phyloP scores from a whole-genome alignment of 1,284 basidiomycete genomes.

The Coniferiporia sulphurascens region DNA sequence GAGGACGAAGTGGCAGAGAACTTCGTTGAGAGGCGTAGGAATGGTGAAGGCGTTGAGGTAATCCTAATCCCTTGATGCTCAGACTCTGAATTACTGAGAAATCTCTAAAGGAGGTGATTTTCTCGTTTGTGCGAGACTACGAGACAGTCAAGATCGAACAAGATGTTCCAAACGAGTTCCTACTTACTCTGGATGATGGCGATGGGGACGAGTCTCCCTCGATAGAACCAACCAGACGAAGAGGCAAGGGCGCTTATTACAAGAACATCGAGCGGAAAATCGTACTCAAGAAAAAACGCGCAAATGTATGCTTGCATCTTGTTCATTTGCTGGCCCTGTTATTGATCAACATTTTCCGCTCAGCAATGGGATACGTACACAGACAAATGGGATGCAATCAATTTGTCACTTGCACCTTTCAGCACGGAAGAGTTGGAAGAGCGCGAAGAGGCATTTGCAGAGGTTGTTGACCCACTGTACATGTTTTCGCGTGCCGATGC shows the following conservation, averaged over 20 bases:
- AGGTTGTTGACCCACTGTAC: conserved; percentile 51
- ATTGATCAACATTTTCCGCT: conserved; percentile 4
- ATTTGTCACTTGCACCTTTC: conserved; percentile 52
- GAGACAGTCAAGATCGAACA: conserved; percentile 80
- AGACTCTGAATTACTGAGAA: background rate
- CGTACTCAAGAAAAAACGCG: conserved; percentile 79
- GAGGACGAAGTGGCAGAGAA: conserved; percentile 66
- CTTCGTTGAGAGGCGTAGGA: conserved; percentile 44
- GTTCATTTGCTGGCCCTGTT: conserved; percentile 1
- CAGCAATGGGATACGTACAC: conserved; percentile 54
- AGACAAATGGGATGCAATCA: conserved; percentile 76
- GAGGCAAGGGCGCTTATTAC: conserved; percentile 73
- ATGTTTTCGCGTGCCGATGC: conserved; percentile 30
- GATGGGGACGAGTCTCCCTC: conserved; percentile 16
- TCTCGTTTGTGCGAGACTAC: conserved; percentile 75
- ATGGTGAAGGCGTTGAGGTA: conserved; percentile 46
- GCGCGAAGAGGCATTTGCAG: conserved; percentile 46
- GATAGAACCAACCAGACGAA: conserved; percentile 20
- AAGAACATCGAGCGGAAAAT: conserved; percentile 85
- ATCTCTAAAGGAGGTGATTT: conserved; percentile 50
- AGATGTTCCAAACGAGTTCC: conserved; percentile 79
- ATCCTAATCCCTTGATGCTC: conserved; percentile 16
- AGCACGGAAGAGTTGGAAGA: conserved; percentile 48
- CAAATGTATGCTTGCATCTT: conserved; percentile 48
- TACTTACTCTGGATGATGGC: conserved; percentile 72